Evolutionary conservation across 148 eudicot genomes (phyloP).

Genomic region (Vaccinium vitisidaea): DNA sequence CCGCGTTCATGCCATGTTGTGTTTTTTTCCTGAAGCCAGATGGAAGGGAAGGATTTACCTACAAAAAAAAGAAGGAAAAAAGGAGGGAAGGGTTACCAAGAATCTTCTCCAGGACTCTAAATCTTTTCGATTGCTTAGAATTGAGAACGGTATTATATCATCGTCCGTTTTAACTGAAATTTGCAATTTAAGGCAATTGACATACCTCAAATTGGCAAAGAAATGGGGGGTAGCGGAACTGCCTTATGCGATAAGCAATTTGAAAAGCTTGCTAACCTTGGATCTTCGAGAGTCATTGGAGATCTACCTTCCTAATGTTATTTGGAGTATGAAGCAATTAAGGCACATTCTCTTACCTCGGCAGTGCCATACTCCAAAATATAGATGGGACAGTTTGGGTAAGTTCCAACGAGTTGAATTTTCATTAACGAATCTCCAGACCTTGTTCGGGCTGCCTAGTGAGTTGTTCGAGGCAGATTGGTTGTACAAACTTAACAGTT

Average conservation of each 20-base stretch:
- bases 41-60: neutral
- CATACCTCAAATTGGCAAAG: neutral
- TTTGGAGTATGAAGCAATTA: constrained; percentile 9
- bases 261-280: neutral
- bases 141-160: neutral
- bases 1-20: neutral
- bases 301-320: neutral
- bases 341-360: constrained; percentile 2
- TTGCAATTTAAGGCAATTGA: neutral
- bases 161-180: neutral
- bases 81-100: too few relatives aligned
- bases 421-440: constrained; percentile 1
- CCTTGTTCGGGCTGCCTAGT: neutral
- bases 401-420: neutral
- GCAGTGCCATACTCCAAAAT: too few relatives aligned
- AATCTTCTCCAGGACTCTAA: too few relatives aligned
- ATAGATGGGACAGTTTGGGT: too few relatives aligned
- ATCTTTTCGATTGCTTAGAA: neutral
- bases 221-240: neutral
- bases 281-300: neutral
- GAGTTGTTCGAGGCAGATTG: neutral
- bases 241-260: neutral
- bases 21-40: neutral
- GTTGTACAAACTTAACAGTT: neutral
- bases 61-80: too few relatives aligned